Percentiles rank a stretch among this genome's conserved stretches.
Evolutionary conservation across 345 rosid species (phyloP).

Genomic region (Brassica nigra): DNA sequence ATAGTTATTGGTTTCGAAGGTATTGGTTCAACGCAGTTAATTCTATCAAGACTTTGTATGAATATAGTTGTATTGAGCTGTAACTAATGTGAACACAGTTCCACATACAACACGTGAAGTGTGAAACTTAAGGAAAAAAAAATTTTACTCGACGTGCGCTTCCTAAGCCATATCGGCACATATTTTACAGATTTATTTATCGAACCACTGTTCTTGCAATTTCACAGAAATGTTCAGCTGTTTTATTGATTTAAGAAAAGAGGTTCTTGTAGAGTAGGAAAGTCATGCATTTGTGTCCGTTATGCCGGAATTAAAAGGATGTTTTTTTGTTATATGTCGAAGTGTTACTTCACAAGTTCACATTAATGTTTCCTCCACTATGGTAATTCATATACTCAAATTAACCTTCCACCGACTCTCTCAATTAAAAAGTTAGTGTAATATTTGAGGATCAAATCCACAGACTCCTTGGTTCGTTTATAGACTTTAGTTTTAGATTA

Average conservation of each 20-base stretch:
- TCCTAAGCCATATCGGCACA: conserved; percentile 29
- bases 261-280: conserved; percentile 21
- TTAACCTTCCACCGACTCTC: too few relatives aligned
- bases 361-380: not conserved
- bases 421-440: too few relatives aligned
- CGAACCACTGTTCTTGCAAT: conserved; percentile 18
- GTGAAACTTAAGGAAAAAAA: conserved; percentile 1
- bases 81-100: conserved; percentile 43
- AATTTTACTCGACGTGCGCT: conserved; percentile 9
- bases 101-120: conserved; percentile 36
- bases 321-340: conserved; percentile 1
- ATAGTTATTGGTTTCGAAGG: conserved; percentile 23
- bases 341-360: not conserved
- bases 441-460: too few relatives aligned
- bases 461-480: too few relatives aligned
- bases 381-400: too few relatives aligned
- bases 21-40: conserved; percentile 34
- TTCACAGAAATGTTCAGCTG: conserved; percentile 1
- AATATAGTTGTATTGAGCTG: conserved; percentile 41
- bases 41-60: conserved; percentile 38
- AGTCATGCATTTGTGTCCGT: conserved; percentile 27
- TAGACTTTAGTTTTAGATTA: too few relatives aligned
- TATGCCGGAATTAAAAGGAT: not conserved
- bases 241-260: conserved; percentile 10
- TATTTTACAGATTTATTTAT: not conserved